phyloP scores from a whole-genome alignment of 371 early-diverging fungal species.

The Sanchytrium tribonematis region DNA sequence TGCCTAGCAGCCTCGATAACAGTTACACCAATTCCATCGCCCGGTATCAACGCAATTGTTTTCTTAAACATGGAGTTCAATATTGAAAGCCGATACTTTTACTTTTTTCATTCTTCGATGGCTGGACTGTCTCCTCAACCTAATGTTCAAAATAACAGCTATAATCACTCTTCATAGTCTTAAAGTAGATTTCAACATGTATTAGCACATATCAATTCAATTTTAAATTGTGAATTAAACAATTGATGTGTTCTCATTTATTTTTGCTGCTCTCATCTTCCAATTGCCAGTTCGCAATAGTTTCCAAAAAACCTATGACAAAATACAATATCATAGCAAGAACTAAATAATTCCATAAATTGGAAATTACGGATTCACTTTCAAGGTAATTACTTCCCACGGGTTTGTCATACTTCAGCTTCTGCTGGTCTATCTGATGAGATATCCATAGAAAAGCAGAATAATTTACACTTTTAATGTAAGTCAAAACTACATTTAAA shows the following conservation, averaged over 20 bases:
- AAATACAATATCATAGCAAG: slow-evolving; percentile 1
- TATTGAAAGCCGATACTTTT: no score
- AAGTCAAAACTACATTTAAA: slow-evolving; percentile 18
- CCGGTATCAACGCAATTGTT: slow-evolving; percentile 69
- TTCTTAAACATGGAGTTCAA: no score
- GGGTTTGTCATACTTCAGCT: slow-evolving; percentile 11
- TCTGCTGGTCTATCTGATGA: slow-evolving; percentile 20
- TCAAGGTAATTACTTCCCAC: slow-evolving; percentile 1
- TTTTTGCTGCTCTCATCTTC: no score
- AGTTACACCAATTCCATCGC: slow-evolving; percentile 79
- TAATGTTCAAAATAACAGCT: no score
- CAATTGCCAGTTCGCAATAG: no score
- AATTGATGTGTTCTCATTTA: no score
- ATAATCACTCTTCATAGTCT: no score
- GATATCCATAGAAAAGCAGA: slow-evolving; percentile 22
- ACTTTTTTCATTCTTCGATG: no score
- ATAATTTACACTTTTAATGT: slow-evolving; percentile 14
- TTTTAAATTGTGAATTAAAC: no score
- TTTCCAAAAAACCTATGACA: neutral
- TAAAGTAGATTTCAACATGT: no score
- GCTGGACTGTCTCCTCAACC: no score
- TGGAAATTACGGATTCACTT: neutral
- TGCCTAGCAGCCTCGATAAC: slow-evolving; percentile 44
- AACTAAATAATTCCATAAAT: neutral
- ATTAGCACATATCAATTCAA: no score